Evolutionary conservation across 2,329 filamentous ascomycete species (phyloP).

Genomic region (Coleophoma cylindrospora): DNA sequence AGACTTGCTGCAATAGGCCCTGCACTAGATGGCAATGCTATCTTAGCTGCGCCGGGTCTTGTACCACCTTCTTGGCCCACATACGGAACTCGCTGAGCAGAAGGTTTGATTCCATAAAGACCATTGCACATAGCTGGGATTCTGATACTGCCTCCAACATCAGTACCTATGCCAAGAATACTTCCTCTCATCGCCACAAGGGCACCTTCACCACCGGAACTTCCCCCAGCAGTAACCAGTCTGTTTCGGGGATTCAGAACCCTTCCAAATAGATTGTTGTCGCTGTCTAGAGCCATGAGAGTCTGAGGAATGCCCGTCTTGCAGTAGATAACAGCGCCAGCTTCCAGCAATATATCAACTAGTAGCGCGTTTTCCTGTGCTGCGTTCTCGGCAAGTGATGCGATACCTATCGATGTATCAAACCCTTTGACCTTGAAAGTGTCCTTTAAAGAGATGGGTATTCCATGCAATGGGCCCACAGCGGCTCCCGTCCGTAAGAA

Average conservation of each 20-base stretch:
- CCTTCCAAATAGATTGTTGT: constrained; percentile 58
- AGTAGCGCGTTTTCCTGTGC: constrained; percentile 48
- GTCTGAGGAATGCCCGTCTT: constrained; percentile 67
- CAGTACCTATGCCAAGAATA: constrained; percentile 54
- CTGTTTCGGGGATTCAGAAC: constrained; percentile 59
- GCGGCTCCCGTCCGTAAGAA: constrained; percentile 32
- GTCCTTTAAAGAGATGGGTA: constrained; percentile 55
- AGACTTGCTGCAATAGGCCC: constrained; percentile 42
- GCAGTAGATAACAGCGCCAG: constrained; percentile 63
- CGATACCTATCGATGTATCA: constrained; percentile 51
- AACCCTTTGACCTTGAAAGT: constrained; percentile 50
- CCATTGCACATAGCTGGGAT: constrained; percentile 43
- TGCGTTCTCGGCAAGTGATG: constrained; percentile 46
- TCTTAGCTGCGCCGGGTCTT: constrained; percentile 46
- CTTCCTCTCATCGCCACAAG: constrained; percentile 52
- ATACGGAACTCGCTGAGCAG: constrained; percentile 33
- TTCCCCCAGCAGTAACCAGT: constrained; percentile 54
- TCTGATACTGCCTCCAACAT: constrained; percentile 45
- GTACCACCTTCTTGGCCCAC: constrained; percentile 38
- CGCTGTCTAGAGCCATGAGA: constrained; percentile 47
- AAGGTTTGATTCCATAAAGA: constrained; percentile 45
- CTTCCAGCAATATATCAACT: constrained; percentile 49
- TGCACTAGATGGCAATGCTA: constrained; percentile 39
- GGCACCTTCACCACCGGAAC: constrained; percentile 58
- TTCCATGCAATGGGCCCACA: constrained; percentile 56